Percentiles rank a stretch among this genome's conserved stretches.
These are phyloP conservation scores for Populus simonii DNA, from an alignment of 345 rosid species.

Conservation along the genomic window DNA sequence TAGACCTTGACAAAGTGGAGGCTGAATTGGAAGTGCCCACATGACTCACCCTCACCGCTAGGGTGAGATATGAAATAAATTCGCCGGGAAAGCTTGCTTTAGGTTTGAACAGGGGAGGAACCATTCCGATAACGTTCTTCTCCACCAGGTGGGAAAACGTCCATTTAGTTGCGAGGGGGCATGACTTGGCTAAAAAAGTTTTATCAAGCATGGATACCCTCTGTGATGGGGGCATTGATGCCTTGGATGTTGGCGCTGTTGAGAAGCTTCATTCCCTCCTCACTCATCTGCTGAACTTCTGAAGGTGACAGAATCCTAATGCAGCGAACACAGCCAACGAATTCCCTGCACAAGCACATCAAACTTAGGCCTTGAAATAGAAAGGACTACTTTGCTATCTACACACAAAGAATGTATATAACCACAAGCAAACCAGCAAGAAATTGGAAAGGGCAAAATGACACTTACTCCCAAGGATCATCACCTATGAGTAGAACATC, in stretches of 20 bases:
- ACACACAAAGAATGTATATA: not conserved
- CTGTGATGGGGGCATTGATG: slow-evolving; percentile 34
- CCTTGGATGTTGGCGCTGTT: slow-evolving; percentile 59
- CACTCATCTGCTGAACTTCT: slow-evolving; percentile 98
- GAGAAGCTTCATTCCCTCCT: slow-evolving; percentile 97
- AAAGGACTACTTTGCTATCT: not conserved
- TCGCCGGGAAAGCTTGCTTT: not conserved
- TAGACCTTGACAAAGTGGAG: not conserved
- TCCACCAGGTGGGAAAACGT: not conserved
- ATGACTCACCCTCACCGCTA: not conserved
- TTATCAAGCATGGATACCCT: slow-evolving; percentile 18
- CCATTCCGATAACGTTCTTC: not conserved
- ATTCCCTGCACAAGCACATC: slow-evolving; percentile 50
- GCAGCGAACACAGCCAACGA: slow-evolving; percentile 96
- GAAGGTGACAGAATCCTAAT: slow-evolving; percentile 90
- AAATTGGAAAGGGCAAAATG: not conserved
- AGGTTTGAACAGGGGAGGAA: not conserved
- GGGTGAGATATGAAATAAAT: not conserved
- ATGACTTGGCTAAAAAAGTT: not conserved
- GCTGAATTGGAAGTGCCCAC: not conserved
- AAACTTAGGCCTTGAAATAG: not conserved
- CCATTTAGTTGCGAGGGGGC: not conserved
- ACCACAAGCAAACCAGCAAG: not conserved
- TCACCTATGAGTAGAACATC: slow-evolving; percentile 97
- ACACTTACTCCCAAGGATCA: slow-evolving; percentile 98